A percentile compares a stretch with the other conserved stretches of the same genome.
phyloP scores from a whole-genome alignment of 1,284 basidiomycete species.

The Vanrija sp. region DNA sequence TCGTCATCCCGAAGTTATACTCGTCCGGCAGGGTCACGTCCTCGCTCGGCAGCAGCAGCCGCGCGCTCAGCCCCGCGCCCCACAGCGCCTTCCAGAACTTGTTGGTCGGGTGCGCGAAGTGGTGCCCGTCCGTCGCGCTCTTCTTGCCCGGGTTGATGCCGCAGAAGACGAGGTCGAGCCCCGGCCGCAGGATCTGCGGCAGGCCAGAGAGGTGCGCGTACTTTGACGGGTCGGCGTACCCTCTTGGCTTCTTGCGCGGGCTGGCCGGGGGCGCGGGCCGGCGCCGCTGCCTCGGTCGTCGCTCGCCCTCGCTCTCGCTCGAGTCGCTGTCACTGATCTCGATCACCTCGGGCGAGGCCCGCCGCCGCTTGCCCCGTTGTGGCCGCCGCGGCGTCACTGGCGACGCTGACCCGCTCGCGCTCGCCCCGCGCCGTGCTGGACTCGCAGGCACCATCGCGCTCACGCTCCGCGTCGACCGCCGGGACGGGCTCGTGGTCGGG shows the following conservation, averaged over 20 bases:
- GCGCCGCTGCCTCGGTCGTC: no score
- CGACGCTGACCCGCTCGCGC: no score
- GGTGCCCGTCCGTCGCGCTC: conserved; percentile 62
- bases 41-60: conserved; percentile 41
- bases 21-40: conserved; percentile 30
- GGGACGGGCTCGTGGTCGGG: no score
- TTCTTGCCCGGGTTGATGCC: conserved; percentile 59
- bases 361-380: background rate
- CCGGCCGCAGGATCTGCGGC: background rate
- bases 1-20: conserved; percentile 59
- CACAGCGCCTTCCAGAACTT: conserved; percentile 44
- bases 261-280: background rate
- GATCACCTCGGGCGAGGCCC: background rate
- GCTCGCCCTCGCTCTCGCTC: background rate
- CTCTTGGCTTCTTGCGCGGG: conserved; percentile 14
- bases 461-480: no score
- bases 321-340: background rate
- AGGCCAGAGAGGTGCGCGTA: conserved; percentile 26
- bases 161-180: conserved; percentile 2
- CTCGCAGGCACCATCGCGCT: background rate
- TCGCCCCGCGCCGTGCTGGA: no score
- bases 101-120: conserved; percentile 68
- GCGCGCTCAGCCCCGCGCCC: conserved; percentile 55
- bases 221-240: conserved; percentile 22
- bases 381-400: background rate